These are phyloP conservation scores for Zymoseptoria passerinii DNA, from an alignment of 2,329 filamentous ascomycete species.

Conservation along the genomic window DNA sequence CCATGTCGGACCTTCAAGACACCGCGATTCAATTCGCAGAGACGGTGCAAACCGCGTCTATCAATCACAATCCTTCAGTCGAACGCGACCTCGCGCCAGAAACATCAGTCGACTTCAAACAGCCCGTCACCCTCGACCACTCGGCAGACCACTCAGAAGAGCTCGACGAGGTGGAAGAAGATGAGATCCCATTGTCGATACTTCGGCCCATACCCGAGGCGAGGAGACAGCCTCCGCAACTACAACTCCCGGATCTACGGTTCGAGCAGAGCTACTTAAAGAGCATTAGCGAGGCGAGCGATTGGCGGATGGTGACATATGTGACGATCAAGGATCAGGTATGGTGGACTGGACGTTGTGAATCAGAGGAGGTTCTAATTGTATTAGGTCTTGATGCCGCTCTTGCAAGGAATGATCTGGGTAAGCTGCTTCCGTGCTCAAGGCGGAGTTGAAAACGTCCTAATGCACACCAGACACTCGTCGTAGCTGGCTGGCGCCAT, in stretches of 20 bases:
- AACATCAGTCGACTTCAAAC: slow-evolving; percentile 60
- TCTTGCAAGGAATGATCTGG: slow-evolving; percentile 83
- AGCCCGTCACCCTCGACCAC: slow-evolving; percentile 46
- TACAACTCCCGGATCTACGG: slow-evolving; percentile 65
- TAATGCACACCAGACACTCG: background rate
- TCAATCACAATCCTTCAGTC: slow-evolving; percentile 64
- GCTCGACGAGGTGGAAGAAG: slow-evolving; percentile 47
- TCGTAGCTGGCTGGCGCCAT: slow-evolving; percentile 59
- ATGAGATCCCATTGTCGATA: slow-evolving; percentile 61
- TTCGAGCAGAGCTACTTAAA: slow-evolving; percentile 98
- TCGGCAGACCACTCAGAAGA: slow-evolving; percentile 34
- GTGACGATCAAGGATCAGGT: slow-evolving; percentile 89
- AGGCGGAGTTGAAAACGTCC: background rate
- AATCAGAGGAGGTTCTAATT: background rate
- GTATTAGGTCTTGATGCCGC: slow-evolving; percentile 67
- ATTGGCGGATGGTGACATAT: slow-evolving; percentile 68
- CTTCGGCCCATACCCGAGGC: slow-evolving; percentile 47
- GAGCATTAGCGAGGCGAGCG: slow-evolving; percentile 72
- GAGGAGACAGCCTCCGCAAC: slow-evolving; percentile 47
- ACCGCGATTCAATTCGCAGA: slow-evolving; percentile 55
- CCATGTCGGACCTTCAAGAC: slow-evolving; percentile 24
- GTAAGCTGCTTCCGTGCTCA: background rate
- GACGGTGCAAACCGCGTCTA: slow-evolving; percentile 70
- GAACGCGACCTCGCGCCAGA: slow-evolving; percentile 71
- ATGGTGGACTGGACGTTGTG: slow-evolving; percentile 11